These are phyloP conservation scores for Globisporangium nagaii DNA, from an alignment of 352 stramenopile species.

Conservation along the genomic window DNA sequence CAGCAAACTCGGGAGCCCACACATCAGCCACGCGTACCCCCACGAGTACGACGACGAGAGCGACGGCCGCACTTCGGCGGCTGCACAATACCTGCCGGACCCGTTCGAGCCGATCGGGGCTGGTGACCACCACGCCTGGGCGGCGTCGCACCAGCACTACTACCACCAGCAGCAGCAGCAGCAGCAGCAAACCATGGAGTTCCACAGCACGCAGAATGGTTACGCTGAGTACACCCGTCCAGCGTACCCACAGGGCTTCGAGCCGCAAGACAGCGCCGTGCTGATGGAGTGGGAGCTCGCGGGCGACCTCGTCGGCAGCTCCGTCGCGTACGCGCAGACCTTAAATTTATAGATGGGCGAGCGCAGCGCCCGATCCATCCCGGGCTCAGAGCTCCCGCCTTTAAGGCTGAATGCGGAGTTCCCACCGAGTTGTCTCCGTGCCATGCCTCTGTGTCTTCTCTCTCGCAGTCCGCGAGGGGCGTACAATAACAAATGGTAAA, in stretches of 20 bases:
- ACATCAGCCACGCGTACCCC: not conserved
- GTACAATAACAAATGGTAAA: no score
- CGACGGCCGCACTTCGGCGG: not conserved
- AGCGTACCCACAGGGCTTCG: not conserved
- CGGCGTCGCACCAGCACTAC: not conserved
- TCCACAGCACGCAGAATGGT: not conserved
- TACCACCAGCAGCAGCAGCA: not conserved
- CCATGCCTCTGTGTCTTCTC: no score
- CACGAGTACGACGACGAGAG: not conserved
- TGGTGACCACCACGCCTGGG: not conserved
- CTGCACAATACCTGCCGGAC: not conserved
- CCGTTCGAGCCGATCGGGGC: not conserved
- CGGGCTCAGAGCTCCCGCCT: no score
- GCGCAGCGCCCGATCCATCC: not conserved
- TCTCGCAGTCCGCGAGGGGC: no score
- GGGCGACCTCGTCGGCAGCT: slow-evolving; percentile 1
- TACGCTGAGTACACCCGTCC: not conserved
- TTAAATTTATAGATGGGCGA: not conserved
- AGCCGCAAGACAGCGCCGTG: not conserved
- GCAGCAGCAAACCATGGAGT: not conserved
- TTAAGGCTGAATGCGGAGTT: no score
- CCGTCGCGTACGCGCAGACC: slow-evolving; percentile 2
- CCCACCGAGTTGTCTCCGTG: not conserved
- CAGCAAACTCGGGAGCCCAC: not conserved
- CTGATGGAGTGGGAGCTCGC: not conserved